phyloP scores from a whole-genome alignment of 129 eudicot species.

The Centella asiatica region DNA sequence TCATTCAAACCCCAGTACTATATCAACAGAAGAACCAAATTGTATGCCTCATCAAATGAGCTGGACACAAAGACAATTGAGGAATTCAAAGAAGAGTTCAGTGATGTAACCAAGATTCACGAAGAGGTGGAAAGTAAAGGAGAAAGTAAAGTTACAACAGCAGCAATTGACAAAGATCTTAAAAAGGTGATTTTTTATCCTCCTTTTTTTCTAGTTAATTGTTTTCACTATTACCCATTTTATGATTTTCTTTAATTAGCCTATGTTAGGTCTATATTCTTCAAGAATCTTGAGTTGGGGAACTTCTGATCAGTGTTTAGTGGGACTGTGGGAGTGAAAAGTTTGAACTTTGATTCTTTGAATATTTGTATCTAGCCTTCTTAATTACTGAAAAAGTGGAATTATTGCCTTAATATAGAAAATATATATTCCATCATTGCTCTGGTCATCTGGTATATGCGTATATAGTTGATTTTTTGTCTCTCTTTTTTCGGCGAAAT shows the following conservation, averaged over 20 bases:
- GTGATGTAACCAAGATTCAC: slow-evolving; percentile 17
- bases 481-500: too few species aligned
- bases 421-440: background rate
- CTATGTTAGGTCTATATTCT: background rate
- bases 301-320: too few species aligned
- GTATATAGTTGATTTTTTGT: too few species aligned
- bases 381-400: background rate
- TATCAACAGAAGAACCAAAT: slow-evolving; percentile 8
- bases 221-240: background rate
- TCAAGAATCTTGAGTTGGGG: too few species aligned
- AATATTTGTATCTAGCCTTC: too few species aligned
- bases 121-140: slow-evolving; percentile 12
- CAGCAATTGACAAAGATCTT: slow-evolving; percentile 58
- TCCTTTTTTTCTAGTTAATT: background rate
- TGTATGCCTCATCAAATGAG: slow-evolving; percentile 40
- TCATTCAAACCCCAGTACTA: slow-evolving; percentile 6
- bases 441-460: too few species aligned
- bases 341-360: too few species aligned
- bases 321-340: too few species aligned
- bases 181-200: slow-evolving; percentile 41
- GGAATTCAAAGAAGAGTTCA: slow-evolving; percentile 17
- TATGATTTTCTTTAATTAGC: background rate
- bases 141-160: slow-evolving; percentile 11
- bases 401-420: background rate
- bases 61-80: slow-evolving; percentile 30